Percentiles rank a stretch among this genome's conserved stretches.
These are phyloP conservation scores for Didymellaceae sp. DNA, from an alignment of 2,329 filamentous ascomycete species.

Conservation along the genomic window DNA sequence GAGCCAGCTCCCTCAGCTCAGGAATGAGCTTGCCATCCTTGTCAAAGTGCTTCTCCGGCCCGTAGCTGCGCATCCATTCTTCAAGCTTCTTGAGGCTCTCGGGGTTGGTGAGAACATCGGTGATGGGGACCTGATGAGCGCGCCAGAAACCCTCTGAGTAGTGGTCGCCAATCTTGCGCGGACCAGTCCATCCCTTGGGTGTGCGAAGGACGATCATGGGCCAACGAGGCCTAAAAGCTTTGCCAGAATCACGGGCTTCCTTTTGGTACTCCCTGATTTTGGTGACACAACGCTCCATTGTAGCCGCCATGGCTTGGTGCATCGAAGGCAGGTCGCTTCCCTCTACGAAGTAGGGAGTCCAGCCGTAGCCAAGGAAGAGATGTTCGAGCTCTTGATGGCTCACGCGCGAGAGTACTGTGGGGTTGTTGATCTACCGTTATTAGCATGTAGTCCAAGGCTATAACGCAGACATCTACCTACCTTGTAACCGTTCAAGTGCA, in stretches of 20 bases:
- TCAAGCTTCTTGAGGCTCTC: slow-evolving; percentile 73
- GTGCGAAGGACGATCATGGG: slow-evolving; percentile 80
- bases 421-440: slow-evolving; percentile 53
- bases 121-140: slow-evolving; percentile 77
- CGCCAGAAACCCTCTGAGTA: slow-evolving; percentile 80
- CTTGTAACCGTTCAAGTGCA: slow-evolving; percentile 85
- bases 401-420: slow-evolving; percentile 69
- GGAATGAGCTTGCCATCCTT: slow-evolving; percentile 67
- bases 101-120: slow-evolving; percentile 70
- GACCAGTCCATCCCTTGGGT: slow-evolving; percentile 82
- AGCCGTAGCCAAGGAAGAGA: slow-evolving; percentile 77
- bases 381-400: slow-evolving; percentile 73
- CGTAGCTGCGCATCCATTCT: slow-evolving; percentile 78
- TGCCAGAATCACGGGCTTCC: slow-evolving; percentile 72
- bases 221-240: slow-evolving; percentile 74
- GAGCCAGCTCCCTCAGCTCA: slow-evolving; percentile 69
- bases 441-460: not conserved
- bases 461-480: slow-evolving; percentile 53
- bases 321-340: slow-evolving; percentile 75
- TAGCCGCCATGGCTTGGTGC: slow-evolving; percentile 83
- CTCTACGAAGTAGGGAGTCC: slow-evolving; percentile 81
- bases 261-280: slow-evolving; percentile 75
- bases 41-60: slow-evolving; percentile 74
- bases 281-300: slow-evolving; percentile 72
- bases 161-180: slow-evolving; percentile 73